Percentiles rank a stretch among this genome's conserved stretches.
Evolutionary conservation across 2,329 filamentous ascomycete species (phyloP).

Genomic region (Coniochaeta sp.): DNA sequence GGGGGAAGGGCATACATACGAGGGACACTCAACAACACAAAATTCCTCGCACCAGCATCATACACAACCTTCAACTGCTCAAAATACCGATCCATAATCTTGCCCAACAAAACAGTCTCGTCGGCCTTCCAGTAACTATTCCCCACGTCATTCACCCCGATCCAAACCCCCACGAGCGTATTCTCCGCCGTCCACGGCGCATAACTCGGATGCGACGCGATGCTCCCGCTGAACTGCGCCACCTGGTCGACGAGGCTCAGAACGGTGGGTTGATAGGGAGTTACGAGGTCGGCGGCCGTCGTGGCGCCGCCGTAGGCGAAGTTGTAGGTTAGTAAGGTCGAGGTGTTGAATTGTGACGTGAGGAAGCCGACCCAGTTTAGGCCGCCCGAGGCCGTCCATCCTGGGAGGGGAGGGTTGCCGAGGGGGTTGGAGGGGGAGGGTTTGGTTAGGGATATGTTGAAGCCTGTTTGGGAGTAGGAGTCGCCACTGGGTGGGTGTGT

Average conservation of each 20-base stretch:
- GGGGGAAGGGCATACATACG: conserved; percentile 15
- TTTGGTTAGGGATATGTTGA: conserved; percentile 40
- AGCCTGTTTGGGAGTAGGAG: conserved; percentile 53
- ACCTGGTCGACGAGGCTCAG: conserved; percentile 47
- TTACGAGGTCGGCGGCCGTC: conserved; percentile 39
- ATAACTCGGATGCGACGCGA: conserved; percentile 23
- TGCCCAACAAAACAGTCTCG: conserved; percentile 19
- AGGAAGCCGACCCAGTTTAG: conserved; percentile 42
- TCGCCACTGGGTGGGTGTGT: conserved; percentile 40
- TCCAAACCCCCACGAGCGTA: conserved; percentile 43
- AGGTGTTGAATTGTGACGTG: conserved; percentile 32
- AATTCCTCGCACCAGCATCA: conserved; percentile 36
- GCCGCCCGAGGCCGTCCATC: conserved; percentile 39
- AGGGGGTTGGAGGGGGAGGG: conserved; percentile 48
- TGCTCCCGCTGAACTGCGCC: conserved; percentile 26
- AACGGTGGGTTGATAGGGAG: conserved; percentile 39
- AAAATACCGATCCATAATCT: conserved; percentile 37
- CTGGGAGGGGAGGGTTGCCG: conserved; percentile 50
- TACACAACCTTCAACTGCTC: conserved; percentile 34
- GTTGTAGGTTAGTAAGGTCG: conserved; percentile 38
- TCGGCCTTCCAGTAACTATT: conserved; percentile 41
- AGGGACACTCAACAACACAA: conserved; percentile 40
- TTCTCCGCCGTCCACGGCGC: conserved; percentile 34
- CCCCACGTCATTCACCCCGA: conserved; percentile 51
- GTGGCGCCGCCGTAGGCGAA: conserved; percentile 44